Percentiles rank a stretch among this genome's conserved stretches.
These are phyloP conservation scores for Nitzschia palea DNA, from an alignment of 108 stramenopile genomes.

Conservation along the genomic window DNA sequence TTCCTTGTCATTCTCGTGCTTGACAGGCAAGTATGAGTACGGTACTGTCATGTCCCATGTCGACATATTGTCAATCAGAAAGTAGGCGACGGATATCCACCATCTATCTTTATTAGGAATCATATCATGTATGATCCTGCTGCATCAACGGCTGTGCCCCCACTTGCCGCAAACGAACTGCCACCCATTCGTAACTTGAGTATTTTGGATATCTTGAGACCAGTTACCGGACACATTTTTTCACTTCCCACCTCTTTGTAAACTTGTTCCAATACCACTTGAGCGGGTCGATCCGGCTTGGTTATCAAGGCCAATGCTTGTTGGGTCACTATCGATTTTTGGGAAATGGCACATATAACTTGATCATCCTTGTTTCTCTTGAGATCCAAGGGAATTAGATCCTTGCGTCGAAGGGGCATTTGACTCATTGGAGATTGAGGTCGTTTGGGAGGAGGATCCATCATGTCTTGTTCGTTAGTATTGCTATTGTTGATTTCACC, in stretches of 20 bases:
- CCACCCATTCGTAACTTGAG: constrained; percentile 65
- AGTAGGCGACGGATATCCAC: too few relatives aligned
- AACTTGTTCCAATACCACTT: constrained; percentile 67
- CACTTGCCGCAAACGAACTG: constrained; percentile 74
- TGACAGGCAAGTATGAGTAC: too few relatives aligned
- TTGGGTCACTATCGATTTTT: constrained; percentile 80
- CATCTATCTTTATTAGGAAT: too few relatives aligned
- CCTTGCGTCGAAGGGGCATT: constrained; percentile 75
- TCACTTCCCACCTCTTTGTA: constrained; percentile 54
- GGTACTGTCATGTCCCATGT: too few relatives aligned
- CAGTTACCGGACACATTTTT: constrained; percentile 75
- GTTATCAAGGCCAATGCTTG: constrained; percentile 54
- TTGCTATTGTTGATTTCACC: not conserved
- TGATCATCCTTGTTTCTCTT: constrained; percentile 22
- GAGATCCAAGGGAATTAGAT: constrained; percentile 69
- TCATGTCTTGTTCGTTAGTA: constrained; percentile 15
- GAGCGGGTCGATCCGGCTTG: constrained; percentile 53
- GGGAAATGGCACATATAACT: constrained; percentile 74
- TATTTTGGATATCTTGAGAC: constrained; percentile 73
- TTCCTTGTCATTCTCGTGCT: too few relatives aligned
- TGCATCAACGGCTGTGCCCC: constrained; percentile 54
- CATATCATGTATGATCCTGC: too few relatives aligned
- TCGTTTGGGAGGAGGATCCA: constrained; percentile 63
- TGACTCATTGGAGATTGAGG: constrained; percentile 85
- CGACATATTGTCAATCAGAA: too few relatives aligned